Base-by-base conservation (phyloP, 225 moss, liverwort and hornwort species). In the Sphagnum tenellum region DNA sequence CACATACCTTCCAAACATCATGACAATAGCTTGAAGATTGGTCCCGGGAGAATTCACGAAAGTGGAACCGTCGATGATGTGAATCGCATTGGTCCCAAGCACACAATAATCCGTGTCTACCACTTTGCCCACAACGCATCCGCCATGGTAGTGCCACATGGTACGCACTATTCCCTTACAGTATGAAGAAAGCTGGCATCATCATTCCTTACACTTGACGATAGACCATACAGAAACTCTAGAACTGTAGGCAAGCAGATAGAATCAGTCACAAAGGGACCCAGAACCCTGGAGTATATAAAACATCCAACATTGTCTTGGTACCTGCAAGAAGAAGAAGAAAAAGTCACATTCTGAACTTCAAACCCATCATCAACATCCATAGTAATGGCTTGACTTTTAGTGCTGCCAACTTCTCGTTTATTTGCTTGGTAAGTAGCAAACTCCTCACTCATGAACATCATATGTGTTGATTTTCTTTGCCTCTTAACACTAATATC, bases 1-100 rank as follows among this genome's bases (percentile, higher is more conserved):
- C 10, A 10, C 48, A 46, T 64, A 79, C 79, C 73, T 76, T 61
- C 80, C 80, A 63, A 74, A 12, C 80, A 80, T 80, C 80, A 80
- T 80, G 49, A 80, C 70, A 9, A 73, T 76, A 3, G 80, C 80
- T 71, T 76, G 80, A 12, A 70, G 80, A 47, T 80, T 80, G 5
- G 80, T 73, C 0, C 80, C 80, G 0, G 80, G 80, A 5, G 80
- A 80, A 10, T 57, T 70, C 4, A 59, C 68, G 47, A 72, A 73
- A 7, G 80, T 76, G 57, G 80, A 76, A 4, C 76, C 80, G 13
- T 80, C 73, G 0, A 80, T 70, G 47, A 80, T 53, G 46, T 76
- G 80, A 56, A 80, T 46, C 4, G 69, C 10, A 12, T 9, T 12
- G n/a, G 68, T 52, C 7, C 76, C 76, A 4, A 51, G 55, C 10